phyloP scores from a whole-genome alignment of 768 basidiomycete genomes.

The Auriscalpium orientale region DNA sequence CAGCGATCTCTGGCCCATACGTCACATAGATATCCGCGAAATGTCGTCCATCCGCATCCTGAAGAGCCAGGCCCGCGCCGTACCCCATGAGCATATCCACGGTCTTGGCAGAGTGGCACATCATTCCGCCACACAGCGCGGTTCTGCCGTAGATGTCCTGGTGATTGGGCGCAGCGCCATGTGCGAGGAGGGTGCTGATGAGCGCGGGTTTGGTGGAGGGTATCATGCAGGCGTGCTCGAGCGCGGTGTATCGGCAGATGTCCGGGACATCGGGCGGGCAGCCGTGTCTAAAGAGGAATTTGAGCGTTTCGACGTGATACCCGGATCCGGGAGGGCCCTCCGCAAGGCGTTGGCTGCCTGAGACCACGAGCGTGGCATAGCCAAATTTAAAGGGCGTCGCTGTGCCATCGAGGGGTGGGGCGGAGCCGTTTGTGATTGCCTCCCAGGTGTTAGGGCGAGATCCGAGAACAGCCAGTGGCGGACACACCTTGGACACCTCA shows the following conservation, averaged over 20 bases:
- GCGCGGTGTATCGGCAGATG: slow-evolving; percentile 35
- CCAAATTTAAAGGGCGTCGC: neutral
- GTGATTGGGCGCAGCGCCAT: slow-evolving; percentile 41
- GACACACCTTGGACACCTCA: no score
- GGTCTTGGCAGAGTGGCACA: slow-evolving; percentile 3
- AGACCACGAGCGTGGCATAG: neutral
- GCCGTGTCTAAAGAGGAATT: slow-evolving; percentile 32
- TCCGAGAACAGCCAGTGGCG: no score
- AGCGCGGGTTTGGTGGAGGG: slow-evolving; percentile 23
- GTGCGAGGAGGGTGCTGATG: slow-evolving; percentile 32
- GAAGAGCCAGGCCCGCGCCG: slow-evolving; percentile 36
- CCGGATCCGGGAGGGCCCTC: slow-evolving; percentile 36
- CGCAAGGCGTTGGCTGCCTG: slow-evolving; percentile 17
- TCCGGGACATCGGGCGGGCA: slow-evolving; percentile 35
- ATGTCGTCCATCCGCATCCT: slow-evolving; percentile 32
- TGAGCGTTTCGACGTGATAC: slow-evolving; percentile 42
- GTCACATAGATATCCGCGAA: slow-evolving; percentile 19
- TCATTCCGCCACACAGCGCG: slow-evolving; percentile 19
- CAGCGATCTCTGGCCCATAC: slow-evolving; percentile 38
- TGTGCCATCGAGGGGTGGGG: neutral
- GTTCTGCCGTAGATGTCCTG: slow-evolving; percentile 42
- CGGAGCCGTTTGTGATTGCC: neutral
- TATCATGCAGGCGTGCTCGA: slow-evolving; percentile 37
- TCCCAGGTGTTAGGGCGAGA: no score
- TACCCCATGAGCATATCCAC: slow-evolving; percentile 28